Evolutionary conservation across 2,329 filamentous ascomycete species (phyloP).

Genomic region (Cercospora zeae-maydis): DNA sequence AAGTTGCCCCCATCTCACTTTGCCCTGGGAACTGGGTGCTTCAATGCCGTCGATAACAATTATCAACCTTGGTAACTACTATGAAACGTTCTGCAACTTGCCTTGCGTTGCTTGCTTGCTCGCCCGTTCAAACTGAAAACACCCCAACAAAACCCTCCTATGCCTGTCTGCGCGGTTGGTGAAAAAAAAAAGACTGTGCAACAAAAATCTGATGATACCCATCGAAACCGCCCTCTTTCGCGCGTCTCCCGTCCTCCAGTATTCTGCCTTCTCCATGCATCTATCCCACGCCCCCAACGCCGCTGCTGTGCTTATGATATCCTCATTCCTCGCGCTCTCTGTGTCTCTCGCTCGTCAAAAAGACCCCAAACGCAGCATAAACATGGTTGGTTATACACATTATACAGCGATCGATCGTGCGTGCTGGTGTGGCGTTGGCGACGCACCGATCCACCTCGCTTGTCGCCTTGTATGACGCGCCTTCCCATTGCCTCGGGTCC

Average conservation of each 20-base stretch:
- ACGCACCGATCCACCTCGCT: neutral
- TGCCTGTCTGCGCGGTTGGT: neutral
- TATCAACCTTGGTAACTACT: no score
- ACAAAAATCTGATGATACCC: neutral
- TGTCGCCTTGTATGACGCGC: neutral
- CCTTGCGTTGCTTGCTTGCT: no score
- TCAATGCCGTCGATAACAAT: no score
- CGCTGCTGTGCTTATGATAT: neutral
- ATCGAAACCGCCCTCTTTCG: neutral
- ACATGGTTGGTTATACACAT: slow-evolving; percentile 3
- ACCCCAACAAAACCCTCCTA: neutral
- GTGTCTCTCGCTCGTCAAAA: neutral
- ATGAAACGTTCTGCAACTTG: no score
- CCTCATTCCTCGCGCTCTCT: no score
- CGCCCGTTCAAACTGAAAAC: no score
- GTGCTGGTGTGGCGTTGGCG: neutral
- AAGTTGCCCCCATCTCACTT: no score
- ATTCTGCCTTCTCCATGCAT: neutral
- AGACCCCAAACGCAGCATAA: neutral
- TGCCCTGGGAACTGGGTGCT: no score
- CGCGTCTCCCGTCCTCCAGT: neutral
- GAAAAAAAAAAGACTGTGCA: neutral
- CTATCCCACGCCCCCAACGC: neutral
- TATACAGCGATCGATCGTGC: neutral
- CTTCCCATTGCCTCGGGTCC: neutral